Conservation (phyloP, 2,329 filamentous ascomycete genomes). For the Didymella arachidicola region DNA sequence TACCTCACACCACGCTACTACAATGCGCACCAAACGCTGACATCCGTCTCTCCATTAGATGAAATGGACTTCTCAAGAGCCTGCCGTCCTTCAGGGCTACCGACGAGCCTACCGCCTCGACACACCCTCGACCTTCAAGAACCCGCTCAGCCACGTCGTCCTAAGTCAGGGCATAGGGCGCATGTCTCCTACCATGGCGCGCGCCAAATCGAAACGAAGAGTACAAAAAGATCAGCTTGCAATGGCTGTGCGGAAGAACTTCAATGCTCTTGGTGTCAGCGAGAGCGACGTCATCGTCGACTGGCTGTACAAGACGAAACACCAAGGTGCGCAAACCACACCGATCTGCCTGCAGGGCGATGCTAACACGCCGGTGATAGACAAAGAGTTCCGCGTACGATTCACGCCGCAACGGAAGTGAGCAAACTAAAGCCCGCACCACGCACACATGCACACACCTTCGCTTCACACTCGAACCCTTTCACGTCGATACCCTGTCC, state of each 20-base stretch:
- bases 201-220: constrained; percentile 68
- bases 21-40: constrained; percentile 24
- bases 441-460: constrained; percentile 16
- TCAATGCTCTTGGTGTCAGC: constrained; percentile 78
- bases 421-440: constrained; percentile 23
- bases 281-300: constrained; percentile 86
- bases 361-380: constrained; percentile 37
- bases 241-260: constrained; percentile 78
- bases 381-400: constrained; percentile 57
- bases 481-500: constrained; percentile 47
- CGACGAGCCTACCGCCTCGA: constrained; percentile 75
- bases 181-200: constrained; percentile 78
- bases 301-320: constrained; percentile 74
- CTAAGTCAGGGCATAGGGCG: constrained; percentile 69
- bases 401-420: constrained; percentile 52
- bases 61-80: constrained; percentile 73
- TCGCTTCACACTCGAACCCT: constrained; percentile 40
- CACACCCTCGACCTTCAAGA: constrained; percentile 73
- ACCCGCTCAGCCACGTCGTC: constrained; percentile 58
- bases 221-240: constrained; percentile 78
- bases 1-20: constrained; percentile 1
- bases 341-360: not conserved
- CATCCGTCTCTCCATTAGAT: constrained; percentile 50
- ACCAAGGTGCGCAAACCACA: constrained; percentile 57
- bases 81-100: constrained; percentile 75